Percentiles rank a stretch among this genome's conserved stretches.
Evolutionary conservation across 2,329 filamentous ascomycete species (phyloP).

Genomic region (Stagonosporopsis chrysanthemi): DNA sequence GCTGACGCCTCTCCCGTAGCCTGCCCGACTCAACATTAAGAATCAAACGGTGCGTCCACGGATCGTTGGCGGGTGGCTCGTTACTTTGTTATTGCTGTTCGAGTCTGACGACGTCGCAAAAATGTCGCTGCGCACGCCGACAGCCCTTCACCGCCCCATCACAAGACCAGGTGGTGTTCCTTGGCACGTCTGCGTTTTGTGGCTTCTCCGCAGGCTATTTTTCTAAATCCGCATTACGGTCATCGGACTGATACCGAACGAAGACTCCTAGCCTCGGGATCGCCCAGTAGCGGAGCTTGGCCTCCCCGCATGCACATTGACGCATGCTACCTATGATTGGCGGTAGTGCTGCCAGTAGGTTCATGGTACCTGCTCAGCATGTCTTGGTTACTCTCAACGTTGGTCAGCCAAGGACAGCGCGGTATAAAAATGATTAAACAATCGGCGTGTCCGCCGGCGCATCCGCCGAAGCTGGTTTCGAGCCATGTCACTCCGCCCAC

Average conservation of each 20-base stretch:
- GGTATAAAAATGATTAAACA: not conserved
- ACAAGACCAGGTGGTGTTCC: not conserved
- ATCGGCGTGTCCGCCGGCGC: not conserved
- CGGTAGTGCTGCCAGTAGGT: not conserved
- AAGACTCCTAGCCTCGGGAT: not conserved
- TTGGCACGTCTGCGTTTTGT: not conserved
- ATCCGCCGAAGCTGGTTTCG: not conserved
- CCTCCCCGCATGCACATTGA: not conserved
- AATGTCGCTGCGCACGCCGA: not conserved
- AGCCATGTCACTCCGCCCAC: not conserved
- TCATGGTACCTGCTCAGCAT: not conserved
- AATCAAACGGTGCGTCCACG: not conserved
- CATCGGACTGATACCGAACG: not conserved
- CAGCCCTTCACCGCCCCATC: not conserved
- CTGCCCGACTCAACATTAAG: not conserved
- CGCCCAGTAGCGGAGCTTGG: not conserved
- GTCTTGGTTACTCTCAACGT: not conserved
- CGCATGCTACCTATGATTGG: not conserved
- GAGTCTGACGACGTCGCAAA: not conserved
- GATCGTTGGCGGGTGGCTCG: no score
- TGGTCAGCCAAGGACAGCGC: constrained; percentile 3
- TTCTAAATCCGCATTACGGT: not conserved
- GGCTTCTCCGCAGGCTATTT: not conserved
- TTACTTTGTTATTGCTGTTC: not conserved
- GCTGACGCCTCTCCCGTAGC: not conserved